Conservation (phyloP, 2,329 filamentous ascomycete species). For the Pseudogymnoascus sp. region DNA sequence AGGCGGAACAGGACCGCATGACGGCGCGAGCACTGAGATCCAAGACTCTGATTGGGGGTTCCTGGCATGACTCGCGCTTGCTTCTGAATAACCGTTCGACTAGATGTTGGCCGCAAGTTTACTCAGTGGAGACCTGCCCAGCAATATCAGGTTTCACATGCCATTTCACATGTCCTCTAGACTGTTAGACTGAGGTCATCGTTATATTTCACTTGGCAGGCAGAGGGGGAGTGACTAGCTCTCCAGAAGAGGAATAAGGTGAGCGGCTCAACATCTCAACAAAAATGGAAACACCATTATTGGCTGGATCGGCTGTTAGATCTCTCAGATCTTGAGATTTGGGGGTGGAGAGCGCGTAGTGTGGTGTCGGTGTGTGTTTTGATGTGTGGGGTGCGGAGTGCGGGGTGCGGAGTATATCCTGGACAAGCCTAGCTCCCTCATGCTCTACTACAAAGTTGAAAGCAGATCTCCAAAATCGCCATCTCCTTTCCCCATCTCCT, state of each 20-base stretch:
- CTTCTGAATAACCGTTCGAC: not conserved
- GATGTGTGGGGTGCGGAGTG: not conserved
- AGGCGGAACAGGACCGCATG: not conserved
- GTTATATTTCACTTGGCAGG: not conserved
- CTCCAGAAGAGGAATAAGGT: not conserved
- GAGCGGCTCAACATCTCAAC: slow-evolving; percentile 1
- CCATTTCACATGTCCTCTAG: not conserved
- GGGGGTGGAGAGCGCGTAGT: not conserved
- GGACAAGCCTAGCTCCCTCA: not conserved
- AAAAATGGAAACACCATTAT: not conserved
- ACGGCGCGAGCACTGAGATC: not conserved
- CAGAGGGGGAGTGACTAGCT: not conserved
- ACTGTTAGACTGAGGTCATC: not conserved
- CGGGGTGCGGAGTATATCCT: not conserved
- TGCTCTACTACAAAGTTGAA: not conserved
- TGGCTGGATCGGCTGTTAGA: not conserved
- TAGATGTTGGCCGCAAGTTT: not conserved
- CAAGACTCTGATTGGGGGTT: not conserved
- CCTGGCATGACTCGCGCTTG: not conserved
- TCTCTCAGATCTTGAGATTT: not conserved
- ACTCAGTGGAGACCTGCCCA: not conserved
- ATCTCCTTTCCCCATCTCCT: not conserved
- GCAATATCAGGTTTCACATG: not conserved
- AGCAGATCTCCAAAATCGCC: not conserved
- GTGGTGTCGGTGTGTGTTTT: not conserved